Conservation (phyloP, 495 filamentous ascomycete genomes). For the Saxophila tyrrhenica region DNA sequence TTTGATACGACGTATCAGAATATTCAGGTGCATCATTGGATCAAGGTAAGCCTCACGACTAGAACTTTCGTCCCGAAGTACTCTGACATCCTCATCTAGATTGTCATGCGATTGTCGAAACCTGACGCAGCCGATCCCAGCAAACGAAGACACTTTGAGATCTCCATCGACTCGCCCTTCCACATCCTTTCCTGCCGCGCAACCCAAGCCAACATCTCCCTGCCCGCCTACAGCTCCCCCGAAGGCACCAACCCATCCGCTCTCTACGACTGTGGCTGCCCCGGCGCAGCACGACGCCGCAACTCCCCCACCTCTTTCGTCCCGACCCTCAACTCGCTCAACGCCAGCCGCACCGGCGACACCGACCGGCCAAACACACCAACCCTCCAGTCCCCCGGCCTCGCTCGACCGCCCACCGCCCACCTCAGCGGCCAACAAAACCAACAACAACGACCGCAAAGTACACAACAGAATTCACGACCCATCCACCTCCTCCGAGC, state of each 20-base stretch:
- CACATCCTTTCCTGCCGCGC: conserved; percentile 91
- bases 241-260: conserved; percentile 38
- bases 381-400: conserved; percentile 26
- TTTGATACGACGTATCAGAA: conserved; percentile 95
- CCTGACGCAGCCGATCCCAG: conserved; percentile 66
- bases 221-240: conserved; percentile 71
- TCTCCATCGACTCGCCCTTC: conserved; percentile 96
- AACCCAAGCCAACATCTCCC: conserved; percentile 76
- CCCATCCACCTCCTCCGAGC: conserved; percentile 85
- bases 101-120: conserved; percentile 91
- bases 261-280: conserved; percentile 65
- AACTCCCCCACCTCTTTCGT: conserved; percentile 35
- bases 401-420: conserved; percentile 28
- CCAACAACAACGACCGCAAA: conserved; percentile 11
- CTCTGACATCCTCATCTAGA: conserved; percentile 43
- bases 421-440: conserved; percentile 26
- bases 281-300: conserved; percentile 45
- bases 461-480: no score
- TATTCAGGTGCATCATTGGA: conserved; percentile 96
- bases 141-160: conserved; percentile 90
- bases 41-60: conserved; percentile 57
- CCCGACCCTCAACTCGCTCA: conserved; percentile 30
- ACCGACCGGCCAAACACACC: conserved; percentile 5
- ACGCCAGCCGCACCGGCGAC: conserved; percentile 13
- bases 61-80: neutral